Evolutionary conservation across 2,329 filamentous ascomycete genomes (phyloP).

Genomic region (Trichophyton simii): DNA sequence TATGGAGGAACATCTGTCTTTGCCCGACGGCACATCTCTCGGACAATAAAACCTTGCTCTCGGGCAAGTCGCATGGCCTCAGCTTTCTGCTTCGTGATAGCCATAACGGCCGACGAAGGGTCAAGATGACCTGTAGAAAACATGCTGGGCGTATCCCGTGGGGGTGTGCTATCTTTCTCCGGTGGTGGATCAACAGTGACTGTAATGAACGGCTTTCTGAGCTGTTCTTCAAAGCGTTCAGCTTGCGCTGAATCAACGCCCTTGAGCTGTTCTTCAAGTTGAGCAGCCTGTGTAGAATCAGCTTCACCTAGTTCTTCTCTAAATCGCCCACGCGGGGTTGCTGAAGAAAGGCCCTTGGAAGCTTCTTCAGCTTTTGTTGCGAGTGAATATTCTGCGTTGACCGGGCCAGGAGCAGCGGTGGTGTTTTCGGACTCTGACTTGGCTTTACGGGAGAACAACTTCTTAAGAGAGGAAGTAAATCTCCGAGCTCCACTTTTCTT

Average conservation of each 20-base stretch:
- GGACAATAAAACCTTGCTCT: conserved; percentile 34
- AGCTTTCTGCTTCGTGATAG: conserved; percentile 37
- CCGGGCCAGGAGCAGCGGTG: neutral
- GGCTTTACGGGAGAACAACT: conserved; percentile 8
- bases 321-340: neutral
- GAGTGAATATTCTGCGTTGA: neutral
- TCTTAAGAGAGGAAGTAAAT: conserved; percentile 10
- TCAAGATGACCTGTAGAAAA: conserved; percentile 24
- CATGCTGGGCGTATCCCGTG: conserved; percentile 15
- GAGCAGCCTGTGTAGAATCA: neutral
- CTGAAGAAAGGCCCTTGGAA: neutral
- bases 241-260: neutral
- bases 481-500: conserved; percentile 7
- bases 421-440: conserved; percentile 6
- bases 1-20: conserved; percentile 36
- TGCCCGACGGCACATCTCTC: conserved; percentile 36
- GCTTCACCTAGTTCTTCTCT: neutral
- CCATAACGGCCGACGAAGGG: conserved; percentile 32
- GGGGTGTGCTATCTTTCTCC: neutral
- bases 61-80: conserved; percentile 37
- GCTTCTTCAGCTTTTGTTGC: neutral
- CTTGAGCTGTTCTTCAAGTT: neutral
- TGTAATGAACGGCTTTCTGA: neutral
- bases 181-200: neutral
- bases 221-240: neutral